A percentile compares a stretch with the other conserved stretches of the same genome.
Conservation (phyloP, 2,329 filamentous ascomycete genomes). For the Byssothecium circinans region DNA sequence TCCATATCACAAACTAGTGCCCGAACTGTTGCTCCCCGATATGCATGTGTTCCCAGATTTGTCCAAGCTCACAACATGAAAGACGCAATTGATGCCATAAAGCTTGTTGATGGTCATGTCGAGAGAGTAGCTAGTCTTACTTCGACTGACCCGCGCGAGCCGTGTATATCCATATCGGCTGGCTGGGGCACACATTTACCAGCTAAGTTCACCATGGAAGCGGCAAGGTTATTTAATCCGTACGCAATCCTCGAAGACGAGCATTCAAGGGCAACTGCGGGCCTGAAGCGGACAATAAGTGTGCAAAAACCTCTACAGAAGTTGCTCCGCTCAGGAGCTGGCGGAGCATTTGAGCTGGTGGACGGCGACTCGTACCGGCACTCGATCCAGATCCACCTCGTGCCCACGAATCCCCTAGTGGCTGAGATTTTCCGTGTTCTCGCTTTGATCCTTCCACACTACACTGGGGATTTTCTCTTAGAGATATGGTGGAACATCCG, state of each 20-base stretch:
- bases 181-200: slow-evolving; percentile 43
- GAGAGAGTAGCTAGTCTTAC: slow-evolving; percentile 35
- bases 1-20: slow-evolving; percentile 30
- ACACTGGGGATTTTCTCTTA: slow-evolving; percentile 40
- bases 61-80: slow-evolving; percentile 29
- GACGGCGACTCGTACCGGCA: slow-evolving; percentile 38
- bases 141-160: slow-evolving; percentile 20
- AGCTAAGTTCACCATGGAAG: slow-evolving; percentile 24
- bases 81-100: slow-evolving; percentile 31
- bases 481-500: slow-evolving; percentile 45
- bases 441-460: slow-evolving; percentile 37
- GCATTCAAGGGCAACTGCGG: slow-evolving; percentile 32
- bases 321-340: slow-evolving; percentile 27
- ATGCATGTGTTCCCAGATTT: slow-evolving; percentile 40
- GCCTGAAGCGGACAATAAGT: slow-evolving; percentile 36
- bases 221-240: slow-evolving; percentile 39
- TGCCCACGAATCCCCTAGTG: slow-evolving; percentile 30
- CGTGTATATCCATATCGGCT: slow-evolving; percentile 34
- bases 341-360: slow-evolving; percentile 33
- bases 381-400: slow-evolving; percentile 34
- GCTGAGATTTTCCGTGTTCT: slow-evolving; percentile 37
- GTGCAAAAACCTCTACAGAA: slow-evolving; percentile 23
- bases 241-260: slow-evolving; percentile 32
- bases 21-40: slow-evolving; percentile 26
- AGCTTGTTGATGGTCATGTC: slow-evolving; percentile 35